These are phyloP conservation scores for Skeletonema grethae DNA, from an alignment of 108 stramenopile genomes.

Conservation along the genomic window DNA sequence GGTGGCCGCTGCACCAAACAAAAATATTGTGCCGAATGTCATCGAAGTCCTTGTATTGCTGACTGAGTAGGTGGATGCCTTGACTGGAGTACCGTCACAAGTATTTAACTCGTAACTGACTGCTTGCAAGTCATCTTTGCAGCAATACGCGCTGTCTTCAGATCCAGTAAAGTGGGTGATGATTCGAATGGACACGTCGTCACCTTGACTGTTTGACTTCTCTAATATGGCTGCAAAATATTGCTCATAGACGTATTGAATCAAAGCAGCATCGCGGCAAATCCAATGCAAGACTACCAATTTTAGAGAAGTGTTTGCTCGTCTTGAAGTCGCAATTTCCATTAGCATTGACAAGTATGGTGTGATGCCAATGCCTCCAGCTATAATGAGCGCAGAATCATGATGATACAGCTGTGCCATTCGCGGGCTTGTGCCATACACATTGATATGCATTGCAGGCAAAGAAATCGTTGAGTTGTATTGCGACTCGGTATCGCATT, in stretches of 20 bases:
- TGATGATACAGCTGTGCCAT: conserved; percentile 40
- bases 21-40: not conserved
- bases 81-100: not conserved
- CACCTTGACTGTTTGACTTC: not conserved
- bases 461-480: conserved; percentile 5
- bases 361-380: conserved; percentile 72
- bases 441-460: conserved; percentile 45
- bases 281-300: conserved; percentile 60
- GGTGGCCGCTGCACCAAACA: not conserved
- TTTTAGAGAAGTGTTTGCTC: conserved; percentile 3
- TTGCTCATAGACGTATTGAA: conserved; percentile 46
- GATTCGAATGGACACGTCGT: not conserved
- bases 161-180: conserved; percentile 15
- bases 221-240: conserved; percentile 39
- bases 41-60: not conserved
- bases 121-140: not conserved
- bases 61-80: not conserved
- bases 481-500: not conserved
- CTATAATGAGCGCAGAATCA: conserved; percentile 50
- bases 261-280: conserved; percentile 57
- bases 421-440: conserved; percentile 47
- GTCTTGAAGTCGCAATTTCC: not conserved
- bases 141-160: not conserved
- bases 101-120: not conserved
- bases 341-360: conserved; percentile 53